phyloP scores from a whole-genome alignment of 169 alveolate genomes.

The Plasmodium berghei region DNA sequence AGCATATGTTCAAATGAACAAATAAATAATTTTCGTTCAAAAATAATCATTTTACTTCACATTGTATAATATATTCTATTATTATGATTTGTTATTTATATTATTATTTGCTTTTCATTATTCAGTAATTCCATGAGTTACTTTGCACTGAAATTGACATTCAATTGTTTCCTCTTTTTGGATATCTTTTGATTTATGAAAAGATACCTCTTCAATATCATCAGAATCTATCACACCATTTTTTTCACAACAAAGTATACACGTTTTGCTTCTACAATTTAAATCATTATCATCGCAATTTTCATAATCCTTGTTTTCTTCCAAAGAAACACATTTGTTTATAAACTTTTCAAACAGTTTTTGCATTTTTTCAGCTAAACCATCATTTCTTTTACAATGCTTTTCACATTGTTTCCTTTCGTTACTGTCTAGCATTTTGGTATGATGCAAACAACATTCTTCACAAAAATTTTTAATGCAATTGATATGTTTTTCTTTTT shows the following conservation, averaged over 20 bases:
- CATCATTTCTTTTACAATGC: conserved; percentile 81
- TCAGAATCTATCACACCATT: conserved; percentile 11
- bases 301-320: conserved; percentile 64
- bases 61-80: conserved; percentile 1
- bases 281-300: conserved; percentile 40
- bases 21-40: neutral
- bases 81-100: neutral
- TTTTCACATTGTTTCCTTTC: conserved; percentile 78
- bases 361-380: conserved; percentile 70
- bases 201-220: conserved; percentile 47
- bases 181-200: conserved; percentile 42
- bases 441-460: conserved; percentile 84
- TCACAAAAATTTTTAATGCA: conserved; percentile 82
- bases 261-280: conserved; percentile 30
- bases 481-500: conserved; percentile 72
- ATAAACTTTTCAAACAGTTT: conserved; percentile 63
- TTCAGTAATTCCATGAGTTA: conserved; percentile 1
- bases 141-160: conserved; percentile 69
- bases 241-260: conserved; percentile 66
- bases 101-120: neutral
- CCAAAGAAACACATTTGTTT: conserved; percentile 69
- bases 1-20: conserved; percentile 1
- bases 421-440: conserved; percentile 80
- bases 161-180: conserved; percentile 69
- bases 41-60: conserved; percentile 4